phyloP scores from a whole-genome alignment of 768 basidiomycete species.

The Tricholomella constricta region DNA sequence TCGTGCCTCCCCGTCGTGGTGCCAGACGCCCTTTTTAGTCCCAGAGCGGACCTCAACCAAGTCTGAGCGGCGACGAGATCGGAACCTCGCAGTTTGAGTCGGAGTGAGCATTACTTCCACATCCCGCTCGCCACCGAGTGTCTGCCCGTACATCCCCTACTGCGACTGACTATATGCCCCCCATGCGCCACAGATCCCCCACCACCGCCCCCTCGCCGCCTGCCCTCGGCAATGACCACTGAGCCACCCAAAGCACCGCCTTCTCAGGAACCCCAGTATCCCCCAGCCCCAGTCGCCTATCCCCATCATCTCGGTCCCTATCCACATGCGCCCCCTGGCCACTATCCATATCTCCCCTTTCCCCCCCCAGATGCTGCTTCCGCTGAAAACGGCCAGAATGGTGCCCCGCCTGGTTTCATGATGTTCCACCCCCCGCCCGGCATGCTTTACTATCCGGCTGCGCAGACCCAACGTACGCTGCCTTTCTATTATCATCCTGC shows the following conservation, averaged over 20 bases:
- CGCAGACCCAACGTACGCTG: slow-evolving; percentile 38
- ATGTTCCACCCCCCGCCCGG: slow-evolving; percentile 43
- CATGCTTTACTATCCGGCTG: slow-evolving; percentile 42
- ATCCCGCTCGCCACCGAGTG: neutral
- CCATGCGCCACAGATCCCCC: neutral
- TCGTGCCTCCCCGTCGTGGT: too few relatives aligned
- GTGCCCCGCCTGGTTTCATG: slow-evolving; percentile 37
- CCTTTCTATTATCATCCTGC: neutral
- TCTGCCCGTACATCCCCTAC: neutral
- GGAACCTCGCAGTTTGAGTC: slow-evolving; percentile 43
- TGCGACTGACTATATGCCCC: neutral
- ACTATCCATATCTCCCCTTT: slow-evolving; percentile 44
- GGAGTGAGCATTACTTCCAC: slow-evolving; percentile 31
- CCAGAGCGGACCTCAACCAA: slow-evolving; percentile 25
- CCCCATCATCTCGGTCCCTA: slow-evolving; percentile 30
- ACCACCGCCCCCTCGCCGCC: neutral
- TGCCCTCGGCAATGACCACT: slow-evolving; percentile 26
- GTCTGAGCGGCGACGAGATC: slow-evolving; percentile 45
- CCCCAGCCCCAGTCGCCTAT: slow-evolving; percentile 27
- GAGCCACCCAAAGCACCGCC: slow-evolving; percentile 33
- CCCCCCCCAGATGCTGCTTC: slow-evolving; percentile 39
- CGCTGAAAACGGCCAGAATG: slow-evolving; percentile 33
- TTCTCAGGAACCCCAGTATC: slow-evolving; percentile 33
- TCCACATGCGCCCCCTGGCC: slow-evolving; percentile 30
- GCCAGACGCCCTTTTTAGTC: slow-evolving; percentile 5